Percentiles rank a stretch among this genome's conserved stretches.
These are phyloP conservation scores for Pythium guiyangense DNA, from an alignment of 352 stramenopile genomes.

Conservation along the genomic window DNA sequence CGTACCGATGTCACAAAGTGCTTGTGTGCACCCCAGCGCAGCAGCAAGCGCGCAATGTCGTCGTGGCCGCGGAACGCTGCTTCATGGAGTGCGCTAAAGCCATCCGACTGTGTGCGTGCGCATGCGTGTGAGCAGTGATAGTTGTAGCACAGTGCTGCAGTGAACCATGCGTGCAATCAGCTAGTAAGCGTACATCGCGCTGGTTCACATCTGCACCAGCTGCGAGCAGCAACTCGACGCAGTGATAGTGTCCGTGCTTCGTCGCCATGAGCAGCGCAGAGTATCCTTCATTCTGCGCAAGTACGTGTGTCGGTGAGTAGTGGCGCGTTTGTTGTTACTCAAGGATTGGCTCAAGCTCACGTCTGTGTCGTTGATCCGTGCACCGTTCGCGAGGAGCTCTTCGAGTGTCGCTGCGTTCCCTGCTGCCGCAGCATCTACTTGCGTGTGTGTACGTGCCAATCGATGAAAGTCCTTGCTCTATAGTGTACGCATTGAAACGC, in stretches of 20 bases:
- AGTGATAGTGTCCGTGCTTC: slow-evolving; percentile 49
- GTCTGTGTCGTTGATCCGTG: slow-evolving; percentile 52
- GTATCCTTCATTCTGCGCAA: slow-evolving; percentile 54
- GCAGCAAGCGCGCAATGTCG: slow-evolving; percentile 52
- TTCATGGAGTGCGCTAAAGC: slow-evolving; percentile 66
- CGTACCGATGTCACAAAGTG: slow-evolving; percentile 44
- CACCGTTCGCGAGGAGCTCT: slow-evolving; percentile 37
- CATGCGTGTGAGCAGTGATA: neutral
- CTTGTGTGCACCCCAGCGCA: slow-evolving; percentile 54
- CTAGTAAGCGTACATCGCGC: slow-evolving; percentile 31
- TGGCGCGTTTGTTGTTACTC: too few species aligned
- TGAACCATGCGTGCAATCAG: neutral
- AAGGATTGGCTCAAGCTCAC: slow-evolving; percentile 2
- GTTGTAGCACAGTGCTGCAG: neutral
- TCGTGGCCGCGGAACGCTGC: slow-evolving; percentile 56
- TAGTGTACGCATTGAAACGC: too few species aligned
- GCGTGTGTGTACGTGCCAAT: neutral
- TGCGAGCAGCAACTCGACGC: slow-evolving; percentile 49
- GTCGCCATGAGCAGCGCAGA: slow-evolving; percentile 44
- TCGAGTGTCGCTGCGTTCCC: slow-evolving; percentile 31
- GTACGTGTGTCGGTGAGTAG: neutral
- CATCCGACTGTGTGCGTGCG: slow-evolving; percentile 38
- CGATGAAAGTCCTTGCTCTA: neutral
- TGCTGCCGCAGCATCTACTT: slow-evolving; percentile 36
- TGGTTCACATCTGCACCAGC: slow-evolving; percentile 53